Evolutionary conservation across 2,329 filamentous ascomycete genomes (phyloP).

Genomic region (Thielaviopsis euricoi): DNA sequence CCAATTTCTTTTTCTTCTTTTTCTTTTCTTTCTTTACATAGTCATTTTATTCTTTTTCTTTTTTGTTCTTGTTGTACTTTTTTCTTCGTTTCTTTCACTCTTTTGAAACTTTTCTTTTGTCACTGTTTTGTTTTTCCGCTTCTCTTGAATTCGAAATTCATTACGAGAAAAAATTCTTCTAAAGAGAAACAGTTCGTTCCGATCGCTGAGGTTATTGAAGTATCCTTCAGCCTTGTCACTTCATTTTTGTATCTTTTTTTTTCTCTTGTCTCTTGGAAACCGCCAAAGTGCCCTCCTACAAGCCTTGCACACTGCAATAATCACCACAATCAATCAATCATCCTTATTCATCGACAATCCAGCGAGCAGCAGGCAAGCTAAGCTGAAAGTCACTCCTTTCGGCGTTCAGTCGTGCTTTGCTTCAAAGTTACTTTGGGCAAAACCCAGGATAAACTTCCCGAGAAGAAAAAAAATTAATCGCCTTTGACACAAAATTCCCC

Average conservation of each 20-base stretch:
- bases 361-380: neutral
- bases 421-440: neutral
- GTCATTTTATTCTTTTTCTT: neutral
- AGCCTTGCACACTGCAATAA: neutral
- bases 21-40: neutral
- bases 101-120: neutral
- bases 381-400: neutral
- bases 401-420: neutral
- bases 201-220: neutral
- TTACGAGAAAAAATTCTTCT: neutral
- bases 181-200: neutral
- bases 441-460: neutral
- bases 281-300: neutral
- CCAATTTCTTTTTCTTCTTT: neutral
- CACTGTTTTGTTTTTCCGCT: neutral
- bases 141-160: neutral
- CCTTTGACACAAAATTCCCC: neutral
- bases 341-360: neutral
- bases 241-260: neutral
- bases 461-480: neutral
- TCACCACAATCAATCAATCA: neutral
- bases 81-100: neutral
- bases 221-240: neutral
- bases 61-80: neutral
- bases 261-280: neutral